These are phyloP conservation scores for Monilinia polystroma DNA, from an alignment of 2,329 filamentous ascomycete species.

Conservation along the genomic window DNA sequence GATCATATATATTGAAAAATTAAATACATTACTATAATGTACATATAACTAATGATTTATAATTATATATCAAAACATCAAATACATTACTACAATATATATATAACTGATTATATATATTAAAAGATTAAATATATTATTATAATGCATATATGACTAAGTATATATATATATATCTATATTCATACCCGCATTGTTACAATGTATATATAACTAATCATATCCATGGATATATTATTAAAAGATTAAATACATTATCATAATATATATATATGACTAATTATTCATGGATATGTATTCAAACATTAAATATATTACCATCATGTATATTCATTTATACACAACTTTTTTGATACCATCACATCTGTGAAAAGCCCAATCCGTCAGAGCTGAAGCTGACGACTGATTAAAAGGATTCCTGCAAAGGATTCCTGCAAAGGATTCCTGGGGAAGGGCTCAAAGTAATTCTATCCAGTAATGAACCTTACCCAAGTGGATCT, in stretches of 20 bases:
- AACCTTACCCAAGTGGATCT: neutral
- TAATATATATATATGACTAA: too few relatives aligned
- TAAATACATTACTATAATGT: neutral
- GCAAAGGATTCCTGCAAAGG: conserved; percentile 2
- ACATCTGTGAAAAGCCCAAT: neutral
- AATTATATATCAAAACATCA: too few relatives aligned
- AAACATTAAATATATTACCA: too few relatives aligned
- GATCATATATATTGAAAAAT: neutral
- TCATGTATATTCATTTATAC: too few relatives aligned
- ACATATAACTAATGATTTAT: too few relatives aligned
- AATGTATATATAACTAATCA: too few relatives aligned
- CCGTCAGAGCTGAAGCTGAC: conserved; percentile 19
- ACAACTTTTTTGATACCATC: neutral
- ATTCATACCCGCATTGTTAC: too few relatives aligned
- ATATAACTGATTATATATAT: neutral
- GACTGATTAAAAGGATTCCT: conserved; percentile 14
- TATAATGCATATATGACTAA: too few relatives aligned
- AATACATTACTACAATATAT: neutral
- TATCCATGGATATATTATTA: neutral
- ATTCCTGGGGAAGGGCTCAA: conserved; percentile 13
- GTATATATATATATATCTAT: too few relatives aligned
- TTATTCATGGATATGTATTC: too few relatives aligned
- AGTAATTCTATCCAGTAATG: neutral
- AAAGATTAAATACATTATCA: too few relatives aligned
- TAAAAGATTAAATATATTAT: neutral